Conservation (phyloP, 768 basidiomycete species). For the Phaeolepiota aurea region DNA sequence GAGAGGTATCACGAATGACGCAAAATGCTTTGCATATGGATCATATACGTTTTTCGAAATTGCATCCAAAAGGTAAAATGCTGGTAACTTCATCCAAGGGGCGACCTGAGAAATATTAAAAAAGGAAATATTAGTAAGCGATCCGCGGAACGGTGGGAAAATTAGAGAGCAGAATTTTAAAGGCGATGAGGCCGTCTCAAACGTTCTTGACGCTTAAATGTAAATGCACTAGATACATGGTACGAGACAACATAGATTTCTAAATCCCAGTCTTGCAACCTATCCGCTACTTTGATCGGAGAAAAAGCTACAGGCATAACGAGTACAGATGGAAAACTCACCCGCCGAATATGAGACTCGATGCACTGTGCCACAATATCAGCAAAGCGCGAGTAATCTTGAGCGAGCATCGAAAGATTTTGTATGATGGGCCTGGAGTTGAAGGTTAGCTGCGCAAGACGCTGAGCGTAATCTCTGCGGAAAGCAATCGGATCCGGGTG, state of each 20-base stretch:
- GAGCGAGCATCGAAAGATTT: constrained; percentile 84
- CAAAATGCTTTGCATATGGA: constrained; percentile 84
- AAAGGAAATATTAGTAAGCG: constrained; percentile 64
- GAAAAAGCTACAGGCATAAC: background rate
- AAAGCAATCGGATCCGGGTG: constrained; percentile 62
- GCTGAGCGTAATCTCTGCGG: constrained; percentile 67
- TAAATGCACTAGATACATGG: constrained; percentile 21
- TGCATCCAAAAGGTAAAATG: constrained; percentile 92
- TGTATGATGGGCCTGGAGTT: constrained; percentile 96
- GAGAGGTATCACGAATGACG: constrained; percentile 70
- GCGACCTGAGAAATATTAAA: constrained; percentile 58
- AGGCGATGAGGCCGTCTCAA: constrained; percentile 18
- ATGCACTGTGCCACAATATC: constrained; percentile 76
- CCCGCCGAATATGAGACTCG: constrained; percentile 78
- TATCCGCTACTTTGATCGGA: background rate
- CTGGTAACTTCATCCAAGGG: constrained; percentile 84
- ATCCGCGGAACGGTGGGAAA: constrained; percentile 32
- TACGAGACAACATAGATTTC: constrained; percentile 10
- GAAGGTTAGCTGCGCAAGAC: constrained; percentile 77
- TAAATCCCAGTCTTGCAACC: background rate
- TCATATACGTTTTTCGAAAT: constrained; percentile 95
- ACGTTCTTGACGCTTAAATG: constrained; percentile 27
- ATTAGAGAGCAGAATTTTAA: constrained; percentile 14
- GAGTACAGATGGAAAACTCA: constrained; percentile 44
- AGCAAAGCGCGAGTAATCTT: constrained; percentile 73